Evolutionary conservation across 2,329 filamentous ascomycete genomes (phyloP).

Genomic region (Neopestalotiopsis sp.): DNA sequence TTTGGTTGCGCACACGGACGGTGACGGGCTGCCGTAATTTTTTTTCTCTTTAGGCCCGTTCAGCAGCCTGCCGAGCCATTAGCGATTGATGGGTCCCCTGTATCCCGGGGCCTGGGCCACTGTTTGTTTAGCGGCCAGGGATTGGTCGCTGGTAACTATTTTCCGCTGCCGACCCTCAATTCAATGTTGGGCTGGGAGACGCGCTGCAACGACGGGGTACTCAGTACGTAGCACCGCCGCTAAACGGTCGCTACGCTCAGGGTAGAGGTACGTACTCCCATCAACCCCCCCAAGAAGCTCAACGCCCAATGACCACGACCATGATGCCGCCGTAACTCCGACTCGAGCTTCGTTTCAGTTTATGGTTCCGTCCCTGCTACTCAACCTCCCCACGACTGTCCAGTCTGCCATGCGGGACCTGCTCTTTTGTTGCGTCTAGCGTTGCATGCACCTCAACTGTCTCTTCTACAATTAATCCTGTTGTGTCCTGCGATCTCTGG

Average conservation of each 20-base stretch:
- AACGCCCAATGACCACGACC: constrained; percentile 5
- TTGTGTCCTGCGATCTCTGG: background rate
- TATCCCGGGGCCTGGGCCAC: background rate
- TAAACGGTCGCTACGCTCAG: background rate
- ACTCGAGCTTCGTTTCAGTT: constrained; percentile 5
- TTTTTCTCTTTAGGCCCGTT: constrained; percentile 6
- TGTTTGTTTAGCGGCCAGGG: background rate
- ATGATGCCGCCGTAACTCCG: background rate
- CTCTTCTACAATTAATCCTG: background rate
- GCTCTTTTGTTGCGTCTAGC: background rate
- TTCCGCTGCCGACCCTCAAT: constrained; percentile 13
- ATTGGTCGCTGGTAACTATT: constrained; percentile 14
- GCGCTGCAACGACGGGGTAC: background rate
- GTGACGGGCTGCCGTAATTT: constrained; percentile 10
- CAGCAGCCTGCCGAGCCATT: constrained; percentile 12
- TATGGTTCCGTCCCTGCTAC: background rate
- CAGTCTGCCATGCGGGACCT: background rate
- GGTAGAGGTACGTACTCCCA: background rate
- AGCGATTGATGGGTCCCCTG: background rate
- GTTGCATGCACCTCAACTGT: background rate
- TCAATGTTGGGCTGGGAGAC: background rate
- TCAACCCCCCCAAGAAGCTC: background rate
- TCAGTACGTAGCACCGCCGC: background rate
- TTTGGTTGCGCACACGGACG: background rate
- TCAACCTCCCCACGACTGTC: background rate